These are phyloP conservation scores for Xylaria nigripes DNA, from an alignment of 495 filamentous ascomycete species.

Conservation along the genomic window DNA sequence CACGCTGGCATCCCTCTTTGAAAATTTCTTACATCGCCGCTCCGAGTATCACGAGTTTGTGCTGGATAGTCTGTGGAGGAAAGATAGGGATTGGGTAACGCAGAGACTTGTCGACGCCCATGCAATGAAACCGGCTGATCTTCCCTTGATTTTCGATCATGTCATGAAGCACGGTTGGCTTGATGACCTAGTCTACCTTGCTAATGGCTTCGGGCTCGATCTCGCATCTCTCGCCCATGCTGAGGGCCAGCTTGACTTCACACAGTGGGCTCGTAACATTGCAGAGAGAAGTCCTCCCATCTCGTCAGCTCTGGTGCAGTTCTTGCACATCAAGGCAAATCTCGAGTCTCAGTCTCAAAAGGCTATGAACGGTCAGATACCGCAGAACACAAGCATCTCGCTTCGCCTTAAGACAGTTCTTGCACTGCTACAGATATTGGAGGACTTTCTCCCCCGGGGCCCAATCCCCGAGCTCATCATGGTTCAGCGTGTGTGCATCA, in stretches of 20 bases:
- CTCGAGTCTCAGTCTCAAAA: constrained; percentile 63
- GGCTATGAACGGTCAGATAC: constrained; percentile 47
- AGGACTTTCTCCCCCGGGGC: constrained; percentile 47
- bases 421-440: constrained; percentile 67
- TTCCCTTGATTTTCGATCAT: constrained; percentile 77
- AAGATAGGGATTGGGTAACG: constrained; percentile 75
- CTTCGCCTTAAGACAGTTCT: constrained; percentile 80
- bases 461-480: constrained; percentile 43
- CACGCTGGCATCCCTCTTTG: constrained; percentile 44
- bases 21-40: constrained; percentile 40
- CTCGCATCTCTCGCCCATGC: constrained; percentile 83
- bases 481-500: constrained; percentile 80
- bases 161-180: constrained; percentile 73
- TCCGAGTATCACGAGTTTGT: constrained; percentile 67
- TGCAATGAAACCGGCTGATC: constrained; percentile 60
- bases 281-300: constrained; percentile 53
- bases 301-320: constrained; percentile 56
- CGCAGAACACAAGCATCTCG: constrained; percentile 41
- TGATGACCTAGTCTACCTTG: constrained; percentile 64
- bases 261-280: constrained; percentile 68
- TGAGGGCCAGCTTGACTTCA: constrained; percentile 67
- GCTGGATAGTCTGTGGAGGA: constrained; percentile 79
- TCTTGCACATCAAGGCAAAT: constrained; percentile 72
- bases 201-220: constrained; percentile 78
- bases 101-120: constrained; percentile 72